These are phyloP conservation scores for Penstemon eatonii DNA, from an alignment of 257 asterid species.

Conservation along the genomic window DNA sequence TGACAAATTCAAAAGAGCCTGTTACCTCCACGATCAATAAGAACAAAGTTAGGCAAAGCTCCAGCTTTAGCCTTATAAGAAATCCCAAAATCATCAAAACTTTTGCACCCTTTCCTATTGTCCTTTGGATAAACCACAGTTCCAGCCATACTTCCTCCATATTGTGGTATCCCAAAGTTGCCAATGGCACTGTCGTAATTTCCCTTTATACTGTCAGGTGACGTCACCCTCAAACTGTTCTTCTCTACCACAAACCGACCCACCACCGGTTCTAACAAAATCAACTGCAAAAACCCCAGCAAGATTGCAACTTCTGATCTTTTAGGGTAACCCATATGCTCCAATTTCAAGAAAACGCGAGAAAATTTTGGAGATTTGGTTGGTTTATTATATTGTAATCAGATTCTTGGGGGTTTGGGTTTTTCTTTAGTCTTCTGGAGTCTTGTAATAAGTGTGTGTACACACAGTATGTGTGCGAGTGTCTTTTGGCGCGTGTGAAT, in stretches of 20 bases:
- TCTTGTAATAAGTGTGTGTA: no score
- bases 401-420: no score
- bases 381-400: no score
- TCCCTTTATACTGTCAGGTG: slow-evolving; percentile 77
- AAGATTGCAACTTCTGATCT: slow-evolving; percentile 27
- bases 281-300: slow-evolving; percentile 46
- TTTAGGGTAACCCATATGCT: no score
- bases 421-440: no score
- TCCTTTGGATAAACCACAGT: slow-evolving; percentile 67
- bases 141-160: slow-evolving; percentile 96
- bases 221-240: slow-evolving; percentile 80
- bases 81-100: slow-evolving; percentile 58
- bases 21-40: slow-evolving; percentile 92
- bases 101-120: slow-evolving; percentile 68
- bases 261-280: slow-evolving; percentile 40
- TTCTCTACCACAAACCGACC: slow-evolving; percentile 89
- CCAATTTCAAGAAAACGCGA: no score
- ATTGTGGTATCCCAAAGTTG: slow-evolving; percentile 88
- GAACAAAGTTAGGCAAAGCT: slow-evolving; percentile 76
- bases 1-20: no score
- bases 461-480: no score
- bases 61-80: slow-evolving; percentile 76
- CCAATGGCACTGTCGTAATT: slow-evolving; percentile 81
- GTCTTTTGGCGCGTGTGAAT: no score
- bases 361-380: no score